Evolutionary conservation across 2,329 filamentous ascomycete species (phyloP).

Genomic region (Aspergillus viridinutans): DNA sequence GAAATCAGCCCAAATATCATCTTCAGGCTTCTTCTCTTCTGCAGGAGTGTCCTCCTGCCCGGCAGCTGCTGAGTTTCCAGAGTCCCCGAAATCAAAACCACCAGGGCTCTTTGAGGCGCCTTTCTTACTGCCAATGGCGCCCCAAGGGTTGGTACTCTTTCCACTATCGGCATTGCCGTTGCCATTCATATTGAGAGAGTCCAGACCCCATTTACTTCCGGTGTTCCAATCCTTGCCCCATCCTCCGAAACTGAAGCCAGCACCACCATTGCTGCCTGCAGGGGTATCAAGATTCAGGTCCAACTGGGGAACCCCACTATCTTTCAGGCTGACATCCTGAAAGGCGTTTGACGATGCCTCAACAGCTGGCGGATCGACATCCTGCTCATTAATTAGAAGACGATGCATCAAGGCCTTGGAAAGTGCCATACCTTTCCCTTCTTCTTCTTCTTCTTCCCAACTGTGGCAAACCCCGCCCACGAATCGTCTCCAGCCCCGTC

Average conservation of each 20-base stretch:
- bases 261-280: slow-evolving; percentile 36
- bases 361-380: slow-evolving; percentile 30
- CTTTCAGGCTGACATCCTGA: slow-evolving; percentile 65
- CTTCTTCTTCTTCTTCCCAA: slow-evolving; percentile 56
- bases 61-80: slow-evolving; percentile 24
- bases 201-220: slow-evolving; percentile 46
- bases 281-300: slow-evolving; percentile 53
- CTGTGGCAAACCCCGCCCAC: slow-evolving; percentile 48
- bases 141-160: slow-evolving; percentile 40
- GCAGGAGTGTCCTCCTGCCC: slow-evolving; percentile 28
- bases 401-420: background rate
- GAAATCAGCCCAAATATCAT: slow-evolving; percentile 37
- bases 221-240: slow-evolving; percentile 61
- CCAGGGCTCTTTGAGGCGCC: slow-evolving; percentile 33
- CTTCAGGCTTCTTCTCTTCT: slow-evolving; percentile 35
- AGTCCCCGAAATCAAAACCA: slow-evolving; percentile 43
- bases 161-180: slow-evolving; percentile 25
- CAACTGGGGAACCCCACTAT: slow-evolving; percentile 50
- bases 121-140: slow-evolving; percentile 30
- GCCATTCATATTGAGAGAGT: slow-evolving; percentile 28
- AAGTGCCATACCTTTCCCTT: slow-evolving; percentile 48
- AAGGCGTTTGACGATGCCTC: slow-evolving; percentile 51
- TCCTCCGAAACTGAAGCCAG: slow-evolving; percentile 46
- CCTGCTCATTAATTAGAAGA: slow-evolving; percentile 12
- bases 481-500: slow-evolving; percentile 47